Conservation (phyloP, 1,284 basidiomycete genomes). For the Trametes hirsuta region DNA sequence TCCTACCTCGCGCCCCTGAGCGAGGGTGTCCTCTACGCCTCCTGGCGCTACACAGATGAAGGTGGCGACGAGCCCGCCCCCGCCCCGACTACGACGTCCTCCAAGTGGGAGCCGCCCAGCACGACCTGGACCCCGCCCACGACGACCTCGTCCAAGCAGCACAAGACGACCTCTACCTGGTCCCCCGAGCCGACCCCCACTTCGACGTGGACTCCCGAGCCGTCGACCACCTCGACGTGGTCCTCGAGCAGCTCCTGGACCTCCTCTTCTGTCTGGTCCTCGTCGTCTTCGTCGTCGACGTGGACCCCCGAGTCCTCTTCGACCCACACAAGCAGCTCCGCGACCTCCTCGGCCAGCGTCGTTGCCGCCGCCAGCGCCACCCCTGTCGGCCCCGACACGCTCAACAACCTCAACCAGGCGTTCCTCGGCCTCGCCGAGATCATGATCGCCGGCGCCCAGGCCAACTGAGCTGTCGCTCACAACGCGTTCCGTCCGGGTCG, state of each 20-base stretch:
- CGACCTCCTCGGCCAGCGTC: slow-evolving; percentile 31
- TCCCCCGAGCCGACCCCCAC: slow-evolving; percentile 14
- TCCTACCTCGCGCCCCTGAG: slow-evolving; percentile 50
- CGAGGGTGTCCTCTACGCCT: slow-evolving; percentile 26
- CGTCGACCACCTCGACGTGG: slow-evolving; percentile 28
- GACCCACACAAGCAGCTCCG: slow-evolving; percentile 22
- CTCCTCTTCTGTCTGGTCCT: too few species aligned
- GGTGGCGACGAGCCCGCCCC: slow-evolving; percentile 31
- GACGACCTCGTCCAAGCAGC: slow-evolving; percentile 25
- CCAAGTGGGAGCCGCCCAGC: slow-evolving; percentile 19
- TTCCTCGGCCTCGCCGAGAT: slow-evolving; percentile 43
- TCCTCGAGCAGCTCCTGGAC: too few species aligned
- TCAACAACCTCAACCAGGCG: slow-evolving; percentile 40
- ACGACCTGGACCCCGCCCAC: slow-evolving; percentile 31
- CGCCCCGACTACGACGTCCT: slow-evolving; percentile 9
- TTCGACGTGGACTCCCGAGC: slow-evolving; percentile 2
- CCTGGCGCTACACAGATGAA: slow-evolving; percentile 42
- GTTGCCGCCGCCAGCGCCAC: slow-evolving; percentile 36
- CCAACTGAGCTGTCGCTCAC: slow-evolving; percentile 1
- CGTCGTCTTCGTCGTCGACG: too few species aligned
- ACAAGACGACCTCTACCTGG: slow-evolving; percentile 1
- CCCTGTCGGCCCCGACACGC: slow-evolving; percentile 34
- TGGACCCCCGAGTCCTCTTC: slow-evolving; percentile 24
- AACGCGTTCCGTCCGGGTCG: too few species aligned
- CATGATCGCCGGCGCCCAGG: slow-evolving; percentile 32